A percentile compares a stretch with the other conserved stretches of the same genome.
These are phyloP conservation scores for Berberis vulgaris DNA, from an alignment of 164 flowering plant genomes.

Conservation along the genomic window DNA sequence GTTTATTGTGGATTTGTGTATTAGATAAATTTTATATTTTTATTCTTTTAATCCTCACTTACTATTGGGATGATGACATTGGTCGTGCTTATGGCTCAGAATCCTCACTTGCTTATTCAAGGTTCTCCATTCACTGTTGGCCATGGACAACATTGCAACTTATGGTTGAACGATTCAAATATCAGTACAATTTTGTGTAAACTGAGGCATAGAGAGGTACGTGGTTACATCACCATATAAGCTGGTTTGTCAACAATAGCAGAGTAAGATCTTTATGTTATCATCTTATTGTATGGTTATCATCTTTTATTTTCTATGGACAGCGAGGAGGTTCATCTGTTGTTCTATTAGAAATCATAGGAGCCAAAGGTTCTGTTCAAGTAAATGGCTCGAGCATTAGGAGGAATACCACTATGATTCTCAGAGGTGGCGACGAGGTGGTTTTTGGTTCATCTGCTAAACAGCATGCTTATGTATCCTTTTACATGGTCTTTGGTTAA, in stretches of 20 bases:
- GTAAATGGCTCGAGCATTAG: slow-evolving; percentile 55
- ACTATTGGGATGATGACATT: too few relatives aligned
- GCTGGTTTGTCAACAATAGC: too few relatives aligned
- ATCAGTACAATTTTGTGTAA: slow-evolving; percentile 48
- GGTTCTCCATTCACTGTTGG: slow-evolving; percentile 61
- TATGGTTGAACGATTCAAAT: slow-evolving; percentile 49
- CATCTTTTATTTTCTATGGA: neutral
- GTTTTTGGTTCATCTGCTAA: slow-evolving; percentile 54
- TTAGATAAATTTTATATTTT: too few relatives aligned
- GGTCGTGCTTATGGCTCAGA: slow-evolving; percentile 27
- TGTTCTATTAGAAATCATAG: slow-evolving; percentile 53
- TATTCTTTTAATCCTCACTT: too few relatives aligned
- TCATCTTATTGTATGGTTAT: neutral
- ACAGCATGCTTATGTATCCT: slow-evolving; percentile 91
- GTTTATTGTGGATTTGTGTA: too few relatives aligned
- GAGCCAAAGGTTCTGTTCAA: slow-evolving; percentile 63
- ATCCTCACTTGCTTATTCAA: slow-evolving; percentile 42
- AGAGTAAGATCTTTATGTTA: too few relatives aligned
- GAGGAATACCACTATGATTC: slow-evolving; percentile 26
- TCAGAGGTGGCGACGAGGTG: slow-evolving; percentile 80
- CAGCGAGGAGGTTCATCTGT: slow-evolving; percentile 46
- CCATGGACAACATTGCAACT: slow-evolving; percentile 39
- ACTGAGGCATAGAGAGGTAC: slow-evolving; percentile 52
- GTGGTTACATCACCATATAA: too few relatives aligned
- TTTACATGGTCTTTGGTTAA: slow-evolving; percentile 7